Evolutionary conservation across 2,329 filamentous ascomycete genomes (phyloP).

Genomic region (Verticillium isaacii): DNA sequence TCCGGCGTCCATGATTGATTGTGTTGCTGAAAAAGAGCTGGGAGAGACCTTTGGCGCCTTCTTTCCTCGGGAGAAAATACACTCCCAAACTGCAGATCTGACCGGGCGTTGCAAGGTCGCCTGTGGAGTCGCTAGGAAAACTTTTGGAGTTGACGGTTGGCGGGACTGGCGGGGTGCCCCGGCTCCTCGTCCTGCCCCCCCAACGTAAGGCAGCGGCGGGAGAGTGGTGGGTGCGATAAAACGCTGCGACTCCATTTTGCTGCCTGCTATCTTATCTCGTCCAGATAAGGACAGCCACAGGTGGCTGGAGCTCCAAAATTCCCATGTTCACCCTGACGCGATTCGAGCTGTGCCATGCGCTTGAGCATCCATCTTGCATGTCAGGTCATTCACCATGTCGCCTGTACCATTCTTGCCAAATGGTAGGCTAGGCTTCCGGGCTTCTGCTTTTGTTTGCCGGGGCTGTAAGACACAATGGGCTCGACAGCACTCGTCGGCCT

Average conservation of each 20-base stretch:
- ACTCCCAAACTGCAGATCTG: background rate
- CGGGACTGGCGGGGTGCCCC: background rate
- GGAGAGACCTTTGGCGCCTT: background rate
- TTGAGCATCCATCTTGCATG: background rate
- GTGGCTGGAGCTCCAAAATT: conserved; percentile 8
- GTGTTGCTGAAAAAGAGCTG: background rate
- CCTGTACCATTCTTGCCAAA: conserved; percentile 5
- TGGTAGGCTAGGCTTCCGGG: conserved; percentile 1
- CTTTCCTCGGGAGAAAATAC: background rate
- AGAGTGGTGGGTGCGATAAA: background rate
- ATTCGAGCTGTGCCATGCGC: background rate
- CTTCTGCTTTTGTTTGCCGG: conserved; percentile 1
- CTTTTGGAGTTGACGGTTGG: conserved; percentile 2
- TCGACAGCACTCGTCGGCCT: conserved; percentile 9
- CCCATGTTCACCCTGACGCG: conserved; percentile 4
- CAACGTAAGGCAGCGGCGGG: background rate
- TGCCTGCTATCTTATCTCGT: conserved; percentile 4
- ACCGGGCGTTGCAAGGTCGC: background rate
- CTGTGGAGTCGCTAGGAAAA: conserved; percentile 2
- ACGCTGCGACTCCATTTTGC: conserved; percentile 2
- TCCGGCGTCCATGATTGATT: conserved; percentile 16
- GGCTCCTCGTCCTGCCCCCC: background rate
- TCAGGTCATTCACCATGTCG: conserved; percentile 4
- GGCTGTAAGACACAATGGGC: conserved; percentile 1
- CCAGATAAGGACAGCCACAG: background rate